A percentile compares a stretch with the other conserved stretches of the same genome.
These are phyloP conservation scores for Clitocybe nebularis DNA, from an alignment of 1,284 basidiomycete genomes.

Conservation along the genomic window DNA sequence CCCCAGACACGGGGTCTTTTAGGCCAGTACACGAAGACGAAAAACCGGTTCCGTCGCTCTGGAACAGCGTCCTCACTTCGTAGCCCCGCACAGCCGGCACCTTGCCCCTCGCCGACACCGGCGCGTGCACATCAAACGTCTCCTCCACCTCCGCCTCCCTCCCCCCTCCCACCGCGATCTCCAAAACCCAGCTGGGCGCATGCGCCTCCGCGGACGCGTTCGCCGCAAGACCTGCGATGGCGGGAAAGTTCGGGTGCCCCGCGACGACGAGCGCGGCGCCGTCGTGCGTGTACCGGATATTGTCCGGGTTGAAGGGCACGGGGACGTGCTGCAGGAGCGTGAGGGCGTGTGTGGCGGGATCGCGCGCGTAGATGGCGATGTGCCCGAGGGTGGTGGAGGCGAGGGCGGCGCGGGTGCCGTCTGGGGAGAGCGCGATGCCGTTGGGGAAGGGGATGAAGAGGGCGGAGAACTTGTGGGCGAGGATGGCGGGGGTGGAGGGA, in stretches of 20 bases:
- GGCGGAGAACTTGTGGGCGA: conserved; percentile 36
- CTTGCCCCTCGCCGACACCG: conserved; percentile 39
- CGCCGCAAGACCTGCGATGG: conserved; percentile 41
- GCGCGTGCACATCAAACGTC: conserved; percentile 40
- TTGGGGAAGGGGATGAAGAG: conserved; percentile 62
- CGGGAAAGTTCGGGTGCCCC: conserved; percentile 62
- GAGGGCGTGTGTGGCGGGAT: conserved; percentile 37
- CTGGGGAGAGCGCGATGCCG: conserved; percentile 55
- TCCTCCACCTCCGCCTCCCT: conserved; percentile 11
- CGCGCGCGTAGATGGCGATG: conserved; percentile 48
- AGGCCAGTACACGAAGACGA: conserved; percentile 48
- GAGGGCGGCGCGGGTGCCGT: conserved; percentile 47
- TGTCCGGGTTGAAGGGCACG: conserved; percentile 61
- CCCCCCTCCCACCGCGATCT: conserved; percentile 27
- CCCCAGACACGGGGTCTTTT: conserved; percentile 41
- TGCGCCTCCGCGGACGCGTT: conserved; percentile 32
- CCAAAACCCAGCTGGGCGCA: conserved; percentile 55
- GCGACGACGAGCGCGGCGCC: conserved; percentile 47
- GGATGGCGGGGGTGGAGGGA: conserved; percentile 22
- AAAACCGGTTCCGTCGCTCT: conserved; percentile 57
- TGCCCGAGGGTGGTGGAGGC: conserved; percentile 46
- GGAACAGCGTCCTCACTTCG: conserved; percentile 55
- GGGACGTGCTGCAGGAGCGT: conserved; percentile 33
- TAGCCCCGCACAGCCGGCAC: conserved; percentile 33
- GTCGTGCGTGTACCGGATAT: conserved; percentile 46